phyloP scores from a whole-genome alignment of 2,329 filamentous ascomycete species.

The Fusarium palustre region DNA sequence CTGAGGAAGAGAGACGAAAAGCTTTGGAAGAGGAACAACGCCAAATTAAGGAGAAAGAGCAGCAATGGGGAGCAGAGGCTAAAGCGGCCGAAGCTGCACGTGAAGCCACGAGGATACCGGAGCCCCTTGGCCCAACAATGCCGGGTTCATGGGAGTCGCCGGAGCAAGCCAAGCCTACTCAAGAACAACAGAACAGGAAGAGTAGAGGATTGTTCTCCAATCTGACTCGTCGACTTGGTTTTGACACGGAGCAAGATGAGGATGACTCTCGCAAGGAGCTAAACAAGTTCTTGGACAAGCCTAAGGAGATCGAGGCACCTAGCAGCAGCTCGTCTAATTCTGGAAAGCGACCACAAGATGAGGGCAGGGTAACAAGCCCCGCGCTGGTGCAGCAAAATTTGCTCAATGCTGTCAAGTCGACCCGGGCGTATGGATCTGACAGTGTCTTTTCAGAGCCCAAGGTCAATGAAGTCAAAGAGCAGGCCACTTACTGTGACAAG shows the following conservation, averaged over 20 bases:
- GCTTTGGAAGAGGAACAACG: slow-evolving; percentile 79
- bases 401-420: slow-evolving; percentile 81
- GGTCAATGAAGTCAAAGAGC: slow-evolving; percentile 81
- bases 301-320: slow-evolving; percentile 39
- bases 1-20: slow-evolving; percentile 82
- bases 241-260: slow-evolving; percentile 65
- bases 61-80: slow-evolving; percentile 55
- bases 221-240: slow-evolving; percentile 74
- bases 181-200: slow-evolving; percentile 53
- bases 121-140: slow-evolving; percentile 64
- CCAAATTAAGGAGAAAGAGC: slow-evolving; percentile 68
- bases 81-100: slow-evolving; percentile 55
- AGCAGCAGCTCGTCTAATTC: slow-evolving; percentile 25
- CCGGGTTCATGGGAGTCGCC: slow-evolving; percentile 82
- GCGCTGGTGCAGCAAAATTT: slow-evolving; percentile 76
- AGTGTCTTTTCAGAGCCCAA: slow-evolving; percentile 78
- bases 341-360: slow-evolving; percentile 51
- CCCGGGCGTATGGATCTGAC: slow-evolving; percentile 79
- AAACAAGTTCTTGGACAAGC: slow-evolving; percentile 57
- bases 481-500: slow-evolving; percentile 86
- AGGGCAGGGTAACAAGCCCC: slow-evolving; percentile 69
- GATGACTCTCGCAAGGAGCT: slow-evolving; percentile 57
- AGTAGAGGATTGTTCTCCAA: slow-evolving; percentile 74
- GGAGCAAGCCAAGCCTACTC: slow-evolving; percentile 56
- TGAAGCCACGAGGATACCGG: slow-evolving; percentile 56